Conservation (phyloP, 1,284 basidiomycete species). For the Mixia osmundae region DNA sequence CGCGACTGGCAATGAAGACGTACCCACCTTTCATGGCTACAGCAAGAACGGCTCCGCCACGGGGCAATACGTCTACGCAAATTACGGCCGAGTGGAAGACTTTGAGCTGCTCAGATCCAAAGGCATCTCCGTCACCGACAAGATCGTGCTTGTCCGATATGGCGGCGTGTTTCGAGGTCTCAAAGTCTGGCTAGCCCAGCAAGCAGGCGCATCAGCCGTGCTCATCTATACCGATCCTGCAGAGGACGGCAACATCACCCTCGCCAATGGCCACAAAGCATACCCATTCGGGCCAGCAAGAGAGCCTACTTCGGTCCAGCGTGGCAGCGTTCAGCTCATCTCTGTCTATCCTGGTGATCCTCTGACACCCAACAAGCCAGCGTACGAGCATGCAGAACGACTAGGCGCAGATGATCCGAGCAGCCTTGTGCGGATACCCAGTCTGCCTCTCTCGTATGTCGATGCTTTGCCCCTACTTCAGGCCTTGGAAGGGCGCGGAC, state of each 20-base stretch:
- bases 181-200: slow-evolving; percentile 56
- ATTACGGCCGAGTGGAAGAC: slow-evolving; percentile 56
- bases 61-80: slow-evolving; percentile 54
- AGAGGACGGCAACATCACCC: slow-evolving; percentile 45
- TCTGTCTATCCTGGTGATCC: slow-evolving; percentile 60
- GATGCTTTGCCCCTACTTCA: slow-evolving; percentile 27
- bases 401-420: slow-evolving; percentile 34
- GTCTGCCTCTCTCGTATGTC: slow-evolving; percentile 28
- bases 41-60: slow-evolving; percentile 20
- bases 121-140: slow-evolving; percentile 47
- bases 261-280: slow-evolving; percentile 17
- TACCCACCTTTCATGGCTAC: slow-evolving; percentile 26
- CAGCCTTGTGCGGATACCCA: slow-evolving; percentile 32
- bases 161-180: slow-evolving; percentile 61
- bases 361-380: slow-evolving; percentile 61
- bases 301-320: slow-evolving; percentile 36
- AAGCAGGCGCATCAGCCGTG: slow-evolving; percentile 37
- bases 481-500: slow-evolving; percentile 22
- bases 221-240: slow-evolving; percentile 69
- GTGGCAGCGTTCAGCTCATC: slow-evolving; percentile 66
- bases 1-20: slow-evolving; percentile 20
- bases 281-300: slow-evolving; percentile 33
- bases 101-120: slow-evolving; percentile 36
- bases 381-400: slow-evolving; percentile 60
- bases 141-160: slow-evolving; percentile 65